Conservation (phyloP, 2,329 filamentous ascomycete species). For the Colletotrichum spinosum region DNA sequence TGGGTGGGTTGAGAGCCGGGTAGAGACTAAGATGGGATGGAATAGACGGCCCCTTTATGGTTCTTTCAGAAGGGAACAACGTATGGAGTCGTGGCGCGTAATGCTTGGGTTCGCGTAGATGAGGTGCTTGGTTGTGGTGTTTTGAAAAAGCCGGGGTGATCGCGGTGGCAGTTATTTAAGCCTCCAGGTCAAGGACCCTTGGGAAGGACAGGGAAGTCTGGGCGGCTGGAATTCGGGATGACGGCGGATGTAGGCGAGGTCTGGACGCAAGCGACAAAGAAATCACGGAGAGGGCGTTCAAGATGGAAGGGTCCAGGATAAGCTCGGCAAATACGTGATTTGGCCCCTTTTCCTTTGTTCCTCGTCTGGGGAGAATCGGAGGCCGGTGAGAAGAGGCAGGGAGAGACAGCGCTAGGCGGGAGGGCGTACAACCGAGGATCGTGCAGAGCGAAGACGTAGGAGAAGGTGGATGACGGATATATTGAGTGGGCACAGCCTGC, state of each 20-base stretch:
- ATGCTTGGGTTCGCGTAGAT: constrained; percentile 26
- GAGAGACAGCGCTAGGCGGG: constrained; percentile 33
- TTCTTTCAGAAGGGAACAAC: not conserved
- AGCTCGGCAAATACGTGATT: constrained; percentile 10
- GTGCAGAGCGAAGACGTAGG: constrained; percentile 8
- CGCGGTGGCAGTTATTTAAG: constrained; percentile 31
- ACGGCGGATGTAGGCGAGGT: constrained; percentile 9
- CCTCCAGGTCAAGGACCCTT: constrained; percentile 21
- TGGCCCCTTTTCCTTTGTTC: constrained; percentile 19
- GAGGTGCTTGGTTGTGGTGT: constrained; percentile 23
- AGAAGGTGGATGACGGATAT: not conserved
- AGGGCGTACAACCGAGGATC: constrained; percentile 16
- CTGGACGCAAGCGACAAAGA: constrained; percentile 35
- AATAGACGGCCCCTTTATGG: constrained; percentile 30
- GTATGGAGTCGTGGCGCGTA: constrained; percentile 17
- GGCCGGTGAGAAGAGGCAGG: constrained; percentile 17
- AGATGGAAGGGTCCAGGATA: constrained; percentile 27
- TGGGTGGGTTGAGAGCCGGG: constrained; percentile 6
- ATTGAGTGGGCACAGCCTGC: constrained; percentile 16
- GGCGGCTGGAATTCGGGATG: constrained; percentile 26
- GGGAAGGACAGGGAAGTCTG: constrained; percentile 31
- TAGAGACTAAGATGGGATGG: constrained; percentile 8
- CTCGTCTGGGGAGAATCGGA: not conserved
- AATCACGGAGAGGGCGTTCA: constrained; percentile 13
- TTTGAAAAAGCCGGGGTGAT: constrained; percentile 31